Percentiles rank a stretch among this genome's conserved stretches.
Conservation (phyloP, 345 rosid genomes). For the Xanthoceras sorbifolium region DNA sequence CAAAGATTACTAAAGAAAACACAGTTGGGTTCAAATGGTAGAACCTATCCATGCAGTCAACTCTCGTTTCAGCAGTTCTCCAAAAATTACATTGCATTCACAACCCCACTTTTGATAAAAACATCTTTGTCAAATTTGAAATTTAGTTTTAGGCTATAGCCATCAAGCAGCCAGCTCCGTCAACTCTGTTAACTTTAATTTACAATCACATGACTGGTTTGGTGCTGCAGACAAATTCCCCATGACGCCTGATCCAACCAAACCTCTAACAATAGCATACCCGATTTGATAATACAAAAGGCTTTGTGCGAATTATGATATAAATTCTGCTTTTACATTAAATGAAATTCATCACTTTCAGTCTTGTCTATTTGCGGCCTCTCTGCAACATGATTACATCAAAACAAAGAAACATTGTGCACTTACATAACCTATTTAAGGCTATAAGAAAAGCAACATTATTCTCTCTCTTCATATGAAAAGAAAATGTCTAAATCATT, state of each 20-base stretch:
- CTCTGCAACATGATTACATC: neutral
- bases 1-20: neutral
- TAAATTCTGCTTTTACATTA: neutral
- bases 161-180: neutral
- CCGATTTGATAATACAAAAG: neutral
- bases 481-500: neutral
- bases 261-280: neutral
- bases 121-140: neutral
- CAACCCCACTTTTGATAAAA: neutral
- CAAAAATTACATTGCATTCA: neutral
- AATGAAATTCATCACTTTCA: neutral
- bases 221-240: neutral
- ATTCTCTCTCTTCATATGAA: neutral
- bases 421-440: neutral
- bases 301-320: conserved; percentile 1
- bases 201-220: neutral
- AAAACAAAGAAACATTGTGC: neutral
- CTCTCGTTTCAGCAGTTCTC: too few relatives aligned
- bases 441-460: neutral
- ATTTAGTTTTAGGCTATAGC: neutral
- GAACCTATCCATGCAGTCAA: neutral
- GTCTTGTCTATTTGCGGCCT: neutral
- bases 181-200: neutral
- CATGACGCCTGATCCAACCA: neutral
- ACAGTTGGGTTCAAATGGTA: neutral